Evolutionary conservation across 805 yeast genomes (phyloP).

Genomic region (Lachancea quebecensis): DNA sequence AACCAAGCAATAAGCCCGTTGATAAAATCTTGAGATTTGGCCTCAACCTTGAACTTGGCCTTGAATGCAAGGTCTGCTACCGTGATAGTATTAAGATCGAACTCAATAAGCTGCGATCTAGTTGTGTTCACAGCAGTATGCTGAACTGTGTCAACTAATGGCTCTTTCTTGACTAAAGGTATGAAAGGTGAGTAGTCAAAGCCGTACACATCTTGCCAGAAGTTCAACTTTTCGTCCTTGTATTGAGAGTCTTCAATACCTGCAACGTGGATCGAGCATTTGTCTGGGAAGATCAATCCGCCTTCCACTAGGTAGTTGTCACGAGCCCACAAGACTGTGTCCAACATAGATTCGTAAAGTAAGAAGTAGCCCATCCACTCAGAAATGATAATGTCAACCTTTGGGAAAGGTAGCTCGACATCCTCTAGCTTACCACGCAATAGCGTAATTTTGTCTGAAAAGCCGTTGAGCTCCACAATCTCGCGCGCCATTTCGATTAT

Average conservation of each 20-base stretch:
- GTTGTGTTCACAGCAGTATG: slow-evolving; percentile 69
- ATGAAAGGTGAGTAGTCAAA: slow-evolving; percentile 92
- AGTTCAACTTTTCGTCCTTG: slow-evolving; percentile 83
- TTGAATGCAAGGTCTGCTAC: slow-evolving; percentile 76
- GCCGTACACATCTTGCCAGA: slow-evolving; percentile 97
- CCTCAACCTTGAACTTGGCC: slow-evolving; percentile 59
- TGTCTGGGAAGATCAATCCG: slow-evolving; percentile 93
- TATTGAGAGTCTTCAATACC: slow-evolving; percentile 90
- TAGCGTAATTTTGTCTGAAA: slow-evolving; percentile 77
- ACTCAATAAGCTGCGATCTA: slow-evolving; percentile 60
- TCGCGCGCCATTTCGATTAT: slow-evolving; percentile 95
- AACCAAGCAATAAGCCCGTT: slow-evolving; percentile 94
- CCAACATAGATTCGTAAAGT: slow-evolving; percentile 95
- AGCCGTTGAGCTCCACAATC: slow-evolving; percentile 78
- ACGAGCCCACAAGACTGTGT: slow-evolving; percentile 90
- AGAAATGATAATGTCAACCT: slow-evolving; percentile 90
- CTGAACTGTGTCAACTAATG: slow-evolving; percentile 93
- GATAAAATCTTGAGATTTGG: slow-evolving; percentile 70
- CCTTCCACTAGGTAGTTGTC: slow-evolving; percentile 73
- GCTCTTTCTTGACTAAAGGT: slow-evolving; percentile 82
- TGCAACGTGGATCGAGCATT: slow-evolving; percentile 82
- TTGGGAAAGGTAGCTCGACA: slow-evolving; percentile 71
- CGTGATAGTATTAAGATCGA: slow-evolving; percentile 85
- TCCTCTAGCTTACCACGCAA: slow-evolving; percentile 93
- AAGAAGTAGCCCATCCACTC: slow-evolving; percentile 99